Evolutionary conservation across 2,329 filamentous ascomycete species (phyloP).

Genomic region (Endoconidiophora polonica): DNA sequence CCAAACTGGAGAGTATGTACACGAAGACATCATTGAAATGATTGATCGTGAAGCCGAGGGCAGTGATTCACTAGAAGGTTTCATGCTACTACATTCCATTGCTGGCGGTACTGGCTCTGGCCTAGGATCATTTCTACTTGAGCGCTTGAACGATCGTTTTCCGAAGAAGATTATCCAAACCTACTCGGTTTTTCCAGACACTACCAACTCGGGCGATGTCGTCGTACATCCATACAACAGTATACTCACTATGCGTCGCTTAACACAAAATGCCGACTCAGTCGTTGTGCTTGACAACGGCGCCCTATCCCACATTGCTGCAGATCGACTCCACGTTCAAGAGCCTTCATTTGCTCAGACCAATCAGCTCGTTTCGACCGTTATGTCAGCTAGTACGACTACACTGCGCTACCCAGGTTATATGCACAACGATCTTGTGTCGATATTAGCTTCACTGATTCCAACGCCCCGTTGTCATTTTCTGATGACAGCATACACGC

Average conservation of each 20-base stretch:
- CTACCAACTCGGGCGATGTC: constrained; percentile 69
- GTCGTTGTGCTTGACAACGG: constrained; percentile 96
- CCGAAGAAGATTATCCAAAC: constrained; percentile 99
- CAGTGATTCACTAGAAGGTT: constrained; percentile 93
- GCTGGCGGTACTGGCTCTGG: constrained; percentile 92
- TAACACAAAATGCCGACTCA: constrained; percentile 93
- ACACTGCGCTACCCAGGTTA: constrained; percentile 94
- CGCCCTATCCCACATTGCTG: constrained; percentile 80
- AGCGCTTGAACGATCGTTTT: constrained; percentile 90
- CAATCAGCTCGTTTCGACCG: constrained; percentile 89
- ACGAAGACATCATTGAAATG: constrained; percentile 98
- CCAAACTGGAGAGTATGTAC: constrained; percentile 75
- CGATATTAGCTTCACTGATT: constrained; percentile 88
- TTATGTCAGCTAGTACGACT: constrained; percentile 96
- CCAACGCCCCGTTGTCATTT: constrained; percentile 95
- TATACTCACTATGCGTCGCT: constrained; percentile 70
- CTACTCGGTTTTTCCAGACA: constrained; percentile 96
- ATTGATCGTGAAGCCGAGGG: constrained; percentile 97
- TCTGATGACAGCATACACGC: constrained; percentile 95
- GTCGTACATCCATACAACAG: constrained; percentile 99
- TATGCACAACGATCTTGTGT: constrained; percentile 98
- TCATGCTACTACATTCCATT: constrained; percentile 98
- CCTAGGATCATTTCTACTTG: constrained; percentile 85
- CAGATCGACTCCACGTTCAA: constrained; percentile 85
- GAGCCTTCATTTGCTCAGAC: constrained; percentile 94